Conservation (phyloP, 257 asterid species). For the Marsdenia floribunda region DNA sequence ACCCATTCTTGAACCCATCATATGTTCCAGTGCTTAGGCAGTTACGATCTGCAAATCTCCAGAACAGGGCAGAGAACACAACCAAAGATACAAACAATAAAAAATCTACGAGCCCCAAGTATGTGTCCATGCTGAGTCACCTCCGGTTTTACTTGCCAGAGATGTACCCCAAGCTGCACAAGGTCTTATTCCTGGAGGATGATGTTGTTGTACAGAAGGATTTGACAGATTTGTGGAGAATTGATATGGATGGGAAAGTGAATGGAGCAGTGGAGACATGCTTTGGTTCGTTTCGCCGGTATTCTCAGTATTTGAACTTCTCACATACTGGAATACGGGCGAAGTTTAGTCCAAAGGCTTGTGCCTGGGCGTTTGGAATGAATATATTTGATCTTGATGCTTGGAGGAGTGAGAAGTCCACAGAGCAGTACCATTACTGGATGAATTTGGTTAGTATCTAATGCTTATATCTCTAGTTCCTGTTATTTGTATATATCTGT, state of each 20-base stretch:
- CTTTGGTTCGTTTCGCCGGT: slow-evolving; percentile 86
- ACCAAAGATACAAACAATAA: slow-evolving; percentile 64
- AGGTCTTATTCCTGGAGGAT: slow-evolving; percentile 80
- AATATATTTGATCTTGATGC: slow-evolving; percentile 89
- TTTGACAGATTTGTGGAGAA: slow-evolving; percentile 78
- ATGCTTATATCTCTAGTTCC: not conserved
- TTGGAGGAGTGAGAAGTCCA: slow-evolving; percentile 76
- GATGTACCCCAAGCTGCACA: slow-evolving; percentile 71
- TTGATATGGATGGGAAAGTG: slow-evolving; percentile 86
- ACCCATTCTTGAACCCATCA: slow-evolving; percentile 59
- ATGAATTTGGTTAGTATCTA: slow-evolving; percentile 60
- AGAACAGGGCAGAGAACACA: slow-evolving; percentile 73
- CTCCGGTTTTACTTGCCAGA: slow-evolving; percentile 92
- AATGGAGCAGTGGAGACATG: slow-evolving; percentile 88
- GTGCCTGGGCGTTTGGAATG: slow-evolving; percentile 99
- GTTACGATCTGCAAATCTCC: slow-evolving; percentile 43
- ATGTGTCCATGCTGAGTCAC: slow-evolving; percentile 73
- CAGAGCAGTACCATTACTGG: slow-evolving; percentile 87
- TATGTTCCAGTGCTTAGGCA: slow-evolving; percentile 82
- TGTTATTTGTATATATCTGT: not conserved
- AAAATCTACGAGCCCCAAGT: slow-evolving; percentile 77
- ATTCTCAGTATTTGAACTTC: slow-evolving; percentile 73
- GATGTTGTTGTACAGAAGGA: slow-evolving; percentile 97
- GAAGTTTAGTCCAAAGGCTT: slow-evolving; percentile 75
- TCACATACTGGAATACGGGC: slow-evolving; percentile 74